Base-by-base conservation (phyloP, 352 stramenopile species). In the Globisporangium spinosum region DNA sequence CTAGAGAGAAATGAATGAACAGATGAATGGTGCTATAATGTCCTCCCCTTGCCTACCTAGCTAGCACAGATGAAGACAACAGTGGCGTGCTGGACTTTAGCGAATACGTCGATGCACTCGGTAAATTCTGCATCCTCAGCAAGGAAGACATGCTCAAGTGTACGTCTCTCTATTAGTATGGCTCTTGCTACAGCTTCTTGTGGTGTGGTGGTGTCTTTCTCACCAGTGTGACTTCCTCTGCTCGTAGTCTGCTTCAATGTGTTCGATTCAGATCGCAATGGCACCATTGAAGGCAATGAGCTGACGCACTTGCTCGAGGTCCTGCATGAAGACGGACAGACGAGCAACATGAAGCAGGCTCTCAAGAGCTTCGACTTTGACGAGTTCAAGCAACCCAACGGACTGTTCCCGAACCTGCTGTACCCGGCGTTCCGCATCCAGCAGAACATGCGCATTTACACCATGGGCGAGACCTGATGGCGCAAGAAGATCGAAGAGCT, bases 131-230 rank as follows among this genome's bases (percentile, higher is more conserved):
- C 64, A 70, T 90, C 29, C 70, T 91, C 15, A 89, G 77, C 65
- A 89, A 89, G 56, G 81, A 91, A 43, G 83, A 91, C 29, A 82
- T 90, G 45, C 76, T 91, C 62, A 91, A 89, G 70, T 88, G 83
- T 89, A 73, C 55, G 72, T 64, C n/a, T 34, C 23, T 13, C 25
- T 53, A 4, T 29, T 6, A 6, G 20, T 38, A 10, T 17, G 10
- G 22, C n/a, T 45, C 32, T 9, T 32, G 29, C 29, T 32, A 4
- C 7, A 32, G 29, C 27, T 65, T 47, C 25, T 55, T 29, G 27
- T 73, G 5, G 53, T 29, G 13, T 27, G 25, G 29, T 8, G 29
- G 4, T 32, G 0, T 32, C 3, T 58, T 23, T 2, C 58, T n/a
- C 2, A 29, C 23, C 9, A 40, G 35, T 40, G 10, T 32, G n/a